Base-by-base conservation (phyloP, 768 basidiomycete genomes). In the Hericium rajendrae region DNA sequence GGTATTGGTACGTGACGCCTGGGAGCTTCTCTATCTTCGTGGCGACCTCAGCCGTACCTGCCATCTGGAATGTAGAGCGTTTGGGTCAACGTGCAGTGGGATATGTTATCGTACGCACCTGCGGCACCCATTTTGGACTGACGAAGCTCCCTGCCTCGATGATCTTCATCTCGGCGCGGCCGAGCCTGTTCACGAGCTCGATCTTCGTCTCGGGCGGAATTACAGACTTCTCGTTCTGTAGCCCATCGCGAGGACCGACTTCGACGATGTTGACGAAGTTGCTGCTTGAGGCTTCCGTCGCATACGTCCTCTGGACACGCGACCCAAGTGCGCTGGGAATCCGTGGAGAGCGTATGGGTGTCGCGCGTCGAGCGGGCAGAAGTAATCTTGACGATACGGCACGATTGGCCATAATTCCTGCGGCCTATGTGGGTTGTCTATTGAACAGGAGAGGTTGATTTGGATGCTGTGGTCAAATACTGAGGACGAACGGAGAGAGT, bases 121-220 rank as follows among this genome's bases (percentile, higher is more conserved):
- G 93, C 0, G 92, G 93, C 24, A 94, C 88, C 88, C 91, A 91
- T 70, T 92, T 93, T 0, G 89, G 88, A 69, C 90, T 90, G 57
- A 94, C 93, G 67, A 95, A 93, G 67, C 90, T 91, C 6, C 93
- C 93, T 0, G 83, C 81, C 70, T 94, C 92, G 62, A 94, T 85
- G 56, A 74, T 81, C 59, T 74, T 73, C 63, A 83, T 67, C 0
- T 91, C 93, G 10, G 90, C 85, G 16, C 67, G 68, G 2, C 79
- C 81, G 11, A 97, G 81, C 13, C 85, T 74, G 60, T 89, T 80
- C 56, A 97, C 83, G 54, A 97, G 79, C 59, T 88, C 86, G 16
- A 85, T 80, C 69, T 94, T 94, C 59, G 86, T 72, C 28, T 80
- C 79, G 1, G 84, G 82, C 26, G 87, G 78, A 6, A 95, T 83